Conservation (phyloP, 768 basidiomycete species). For the Leccinum aurantiacum region DNA sequence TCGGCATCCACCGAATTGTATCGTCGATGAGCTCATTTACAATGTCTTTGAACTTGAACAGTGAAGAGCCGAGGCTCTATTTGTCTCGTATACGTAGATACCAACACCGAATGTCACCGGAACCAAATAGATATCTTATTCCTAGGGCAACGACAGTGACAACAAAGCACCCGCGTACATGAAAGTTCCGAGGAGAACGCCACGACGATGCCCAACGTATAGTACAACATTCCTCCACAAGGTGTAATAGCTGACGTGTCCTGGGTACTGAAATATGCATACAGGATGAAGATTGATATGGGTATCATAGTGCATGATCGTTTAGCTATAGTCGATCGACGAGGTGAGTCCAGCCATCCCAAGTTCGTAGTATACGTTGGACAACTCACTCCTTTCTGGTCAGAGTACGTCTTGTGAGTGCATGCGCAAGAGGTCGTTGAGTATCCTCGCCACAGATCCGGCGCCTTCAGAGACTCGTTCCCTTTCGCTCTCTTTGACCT, state of each 20-base stretch:
- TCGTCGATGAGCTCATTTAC: no score
- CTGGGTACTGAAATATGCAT: constrained; percentile 27
- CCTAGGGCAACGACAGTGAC: not conserved
- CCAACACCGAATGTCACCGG: not conserved
- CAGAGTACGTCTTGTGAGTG: constrained; percentile 41
- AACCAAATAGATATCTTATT: constrained; percentile 3
- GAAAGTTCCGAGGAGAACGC: not conserved
- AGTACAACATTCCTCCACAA: constrained; percentile 20
- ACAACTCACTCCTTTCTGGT: constrained; percentile 32
- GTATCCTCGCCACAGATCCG: constrained; percentile 64
- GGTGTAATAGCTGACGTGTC: constrained; percentile 11
- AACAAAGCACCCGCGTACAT: not conserved
- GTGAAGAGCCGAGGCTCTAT: no score
- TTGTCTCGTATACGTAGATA: no score
- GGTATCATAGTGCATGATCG: constrained; percentile 31
- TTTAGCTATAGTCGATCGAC: constrained; percentile 14
- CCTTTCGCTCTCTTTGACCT: constrained; percentile 61
- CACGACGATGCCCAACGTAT: constrained; percentile 3
- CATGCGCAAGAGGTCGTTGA: constrained; percentile 68
- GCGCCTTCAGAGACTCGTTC: constrained; percentile 73
- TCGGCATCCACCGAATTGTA: no score
- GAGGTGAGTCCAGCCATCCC: constrained; percentile 12
- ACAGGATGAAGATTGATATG: constrained; percentile 31
- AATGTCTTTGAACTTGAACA: no score
- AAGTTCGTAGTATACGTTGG: not conserved